Evolutionary conservation across 441 rosid genomes (phyloP).

Genomic region (Corymbia citriodora): DNA sequence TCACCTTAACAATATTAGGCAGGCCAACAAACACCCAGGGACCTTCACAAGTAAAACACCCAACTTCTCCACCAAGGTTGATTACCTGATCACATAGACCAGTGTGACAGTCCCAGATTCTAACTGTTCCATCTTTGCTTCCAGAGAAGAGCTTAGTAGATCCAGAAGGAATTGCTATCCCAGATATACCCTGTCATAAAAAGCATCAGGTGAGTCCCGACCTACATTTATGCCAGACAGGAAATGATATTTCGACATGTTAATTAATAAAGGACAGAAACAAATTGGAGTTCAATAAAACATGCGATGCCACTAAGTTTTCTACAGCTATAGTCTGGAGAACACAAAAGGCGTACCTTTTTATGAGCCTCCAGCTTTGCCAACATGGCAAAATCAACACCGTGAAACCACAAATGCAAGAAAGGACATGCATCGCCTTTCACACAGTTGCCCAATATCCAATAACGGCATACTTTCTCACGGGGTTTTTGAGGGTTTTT

Average conservation of each 20-base stretch:
- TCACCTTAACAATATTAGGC: conserved; percentile 37
- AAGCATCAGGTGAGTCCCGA: background rate
- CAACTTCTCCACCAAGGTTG: conserved; percentile 30
- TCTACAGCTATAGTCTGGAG: background rate
- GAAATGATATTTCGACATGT: background rate
- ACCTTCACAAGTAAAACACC: conserved; percentile 36
- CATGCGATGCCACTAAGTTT: too few species aligned
- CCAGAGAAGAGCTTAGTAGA: conserved; percentile 40
- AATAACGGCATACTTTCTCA: conserved; percentile 18
- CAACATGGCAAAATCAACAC: conserved; percentile 35
- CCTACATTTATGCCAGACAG: background rate
- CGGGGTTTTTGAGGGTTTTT: background rate
- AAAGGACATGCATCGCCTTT: conserved; percentile 40
- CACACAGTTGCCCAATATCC: conserved; percentile 47
- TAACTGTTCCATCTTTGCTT: conserved; percentile 29
- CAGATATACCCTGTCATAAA: conserved; percentile 20
- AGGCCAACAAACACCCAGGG: conserved; percentile 44
- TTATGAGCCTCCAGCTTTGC: conserved; percentile 45
- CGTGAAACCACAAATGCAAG: conserved; percentile 40
- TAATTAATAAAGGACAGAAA: background rate
- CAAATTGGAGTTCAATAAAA: background rate
- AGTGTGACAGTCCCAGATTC: conserved; percentile 39
- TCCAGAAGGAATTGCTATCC: conserved; percentile 30
- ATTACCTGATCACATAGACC: conserved; percentile 25
- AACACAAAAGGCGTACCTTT: conserved; percentile 21